Evolutionary conservation across 2,329 filamentous ascomycete species (phyloP).

Genomic region (Lachnellula subtilissima): DNA sequence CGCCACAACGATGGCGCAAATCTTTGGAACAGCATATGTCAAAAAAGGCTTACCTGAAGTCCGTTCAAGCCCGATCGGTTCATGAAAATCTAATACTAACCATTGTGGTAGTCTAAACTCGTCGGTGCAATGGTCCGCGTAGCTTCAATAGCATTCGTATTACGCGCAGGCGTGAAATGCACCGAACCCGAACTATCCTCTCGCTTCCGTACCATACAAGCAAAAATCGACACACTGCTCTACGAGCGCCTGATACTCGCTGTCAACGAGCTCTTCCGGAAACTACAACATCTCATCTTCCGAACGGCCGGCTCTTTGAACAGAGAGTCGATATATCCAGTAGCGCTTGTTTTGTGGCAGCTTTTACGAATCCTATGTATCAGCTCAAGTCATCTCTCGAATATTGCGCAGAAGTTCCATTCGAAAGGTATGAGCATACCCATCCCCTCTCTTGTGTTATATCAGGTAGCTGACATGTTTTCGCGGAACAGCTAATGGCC

Average conservation of each 20-base stretch:
- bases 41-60: slow-evolving; percentile 23
- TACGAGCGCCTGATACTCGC: slow-evolving; percentile 22
- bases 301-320: slow-evolving; percentile 20
- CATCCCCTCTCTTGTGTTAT: neutral
- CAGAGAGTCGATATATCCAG: slow-evolving; percentile 23
- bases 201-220: slow-evolving; percentile 19
- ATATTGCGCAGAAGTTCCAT: slow-evolving; percentile 15
- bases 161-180: slow-evolving; percentile 21
- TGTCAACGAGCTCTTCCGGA: slow-evolving; percentile 18
- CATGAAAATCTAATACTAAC: neutral
- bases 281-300: slow-evolving; percentile 25
- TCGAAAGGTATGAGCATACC: slow-evolving; percentile 4
- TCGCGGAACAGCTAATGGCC: neutral
- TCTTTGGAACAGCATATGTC: slow-evolving; percentile 23
- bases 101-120: slow-evolving; percentile 12
- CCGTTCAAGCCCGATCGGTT: neutral
- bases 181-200: neutral
- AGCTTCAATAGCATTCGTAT: slow-evolving; percentile 20
- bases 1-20: slow-evolving; percentile 20
- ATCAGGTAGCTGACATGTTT: neutral
- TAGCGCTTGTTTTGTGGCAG: slow-evolving; percentile 25
- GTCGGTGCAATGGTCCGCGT: slow-evolving; percentile 21
- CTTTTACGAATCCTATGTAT: slow-evolving; percentile 20
- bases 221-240: slow-evolving; percentile 25
- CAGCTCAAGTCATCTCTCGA: slow-evolving; percentile 17